These are phyloP conservation scores for Talaromyces sp. DNA, from an alignment of 2,329 filamentous ascomycete genomes.

Conservation along the genomic window DNA sequence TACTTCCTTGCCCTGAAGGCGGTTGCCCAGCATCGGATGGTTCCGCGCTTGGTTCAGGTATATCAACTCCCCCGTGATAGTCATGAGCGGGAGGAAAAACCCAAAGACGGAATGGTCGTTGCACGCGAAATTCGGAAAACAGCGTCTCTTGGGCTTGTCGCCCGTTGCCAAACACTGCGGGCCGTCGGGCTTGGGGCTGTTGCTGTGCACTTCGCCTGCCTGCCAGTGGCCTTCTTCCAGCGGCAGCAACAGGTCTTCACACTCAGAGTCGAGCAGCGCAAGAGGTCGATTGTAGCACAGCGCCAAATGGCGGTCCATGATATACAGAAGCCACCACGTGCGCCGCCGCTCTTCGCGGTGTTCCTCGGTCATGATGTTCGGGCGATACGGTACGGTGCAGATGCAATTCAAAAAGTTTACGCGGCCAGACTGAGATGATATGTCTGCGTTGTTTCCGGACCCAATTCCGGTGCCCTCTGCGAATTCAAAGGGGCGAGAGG, in stretches of 20 bases:
- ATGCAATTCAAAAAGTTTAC: constrained; percentile 29
- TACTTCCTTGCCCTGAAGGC: constrained; percentile 66
- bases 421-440: constrained; percentile 33
- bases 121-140: constrained; percentile 78
- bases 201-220: constrained; percentile 67
- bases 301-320: constrained; percentile 82
- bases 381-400: constrained; percentile 23
- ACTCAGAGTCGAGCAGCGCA: constrained; percentile 82
- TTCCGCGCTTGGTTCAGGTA: constrained; percentile 86
- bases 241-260: constrained; percentile 75
- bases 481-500: constrained; percentile 29
- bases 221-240: constrained; percentile 85
- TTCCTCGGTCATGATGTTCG: constrained; percentile 60
- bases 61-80: constrained; percentile 84
- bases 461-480: constrained; percentile 22
- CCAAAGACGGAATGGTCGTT: constrained; percentile 85
- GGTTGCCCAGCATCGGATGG: constrained; percentile 75
- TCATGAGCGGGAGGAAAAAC: constrained; percentile 92
- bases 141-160: constrained; percentile 44
- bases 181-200: constrained; percentile 37
- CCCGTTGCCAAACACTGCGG: constrained; percentile 30
- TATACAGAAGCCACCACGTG: constrained; percentile 92
- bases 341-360: constrained; percentile 82
- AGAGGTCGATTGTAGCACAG: constrained; percentile 89
- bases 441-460: constrained; percentile 42